phyloP scores from a whole-genome alignment of 371 early-diverging fungal species.

The Choanephora cucurbitarum region DNA sequence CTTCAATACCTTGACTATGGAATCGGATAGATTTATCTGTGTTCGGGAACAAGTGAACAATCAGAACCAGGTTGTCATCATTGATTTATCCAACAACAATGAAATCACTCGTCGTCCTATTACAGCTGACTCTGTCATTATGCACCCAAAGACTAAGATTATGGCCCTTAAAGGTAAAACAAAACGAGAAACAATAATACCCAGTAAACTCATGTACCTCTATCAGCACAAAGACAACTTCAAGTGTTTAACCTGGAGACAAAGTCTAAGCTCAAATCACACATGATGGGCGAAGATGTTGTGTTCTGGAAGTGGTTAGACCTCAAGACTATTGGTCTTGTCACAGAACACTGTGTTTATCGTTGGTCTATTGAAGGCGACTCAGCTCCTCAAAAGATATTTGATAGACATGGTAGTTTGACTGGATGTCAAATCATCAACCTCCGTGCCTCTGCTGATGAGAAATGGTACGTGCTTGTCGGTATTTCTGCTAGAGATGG shows the following conservation, averaged over 20 bases:
- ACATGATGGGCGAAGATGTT: conserved; percentile 91
- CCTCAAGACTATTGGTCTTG: conserved; percentile 84
- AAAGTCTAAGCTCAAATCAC: conserved; percentile 93
- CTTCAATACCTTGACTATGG: conserved; percentile 96
- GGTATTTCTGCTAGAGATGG: conserved; percentile 92
- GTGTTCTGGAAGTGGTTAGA: conserved; percentile 97
- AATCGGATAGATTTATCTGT: conserved; percentile 97
- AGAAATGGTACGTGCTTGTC: conserved; percentile 92
- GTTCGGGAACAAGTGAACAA: conserved; percentile 90
- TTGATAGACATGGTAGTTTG: conserved; percentile 88
- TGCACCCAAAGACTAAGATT: conserved; percentile 92
- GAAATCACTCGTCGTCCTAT: conserved; percentile 90
- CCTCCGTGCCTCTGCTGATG: conserved; percentile 86
- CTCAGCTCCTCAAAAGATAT: conserved; percentile 83
- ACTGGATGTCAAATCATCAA: conserved; percentile 93
- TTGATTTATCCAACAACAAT: conserved; percentile 85
- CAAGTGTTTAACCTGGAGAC: conserved; percentile 97
- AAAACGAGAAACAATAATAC: background rate
- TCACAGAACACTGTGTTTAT: conserved; percentile 87
- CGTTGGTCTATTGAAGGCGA: conserved; percentile 97
- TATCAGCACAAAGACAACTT: conserved; percentile 82
- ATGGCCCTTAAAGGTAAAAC: conserved; percentile 91
- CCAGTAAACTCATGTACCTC: background rate
- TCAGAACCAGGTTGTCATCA: conserved; percentile 88
- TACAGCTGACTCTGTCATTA: conserved; percentile 97